phyloP scores from a whole-genome alignment of 2,329 filamentous ascomycete genomes.

The Talaromyces amestolkiae region DNA sequence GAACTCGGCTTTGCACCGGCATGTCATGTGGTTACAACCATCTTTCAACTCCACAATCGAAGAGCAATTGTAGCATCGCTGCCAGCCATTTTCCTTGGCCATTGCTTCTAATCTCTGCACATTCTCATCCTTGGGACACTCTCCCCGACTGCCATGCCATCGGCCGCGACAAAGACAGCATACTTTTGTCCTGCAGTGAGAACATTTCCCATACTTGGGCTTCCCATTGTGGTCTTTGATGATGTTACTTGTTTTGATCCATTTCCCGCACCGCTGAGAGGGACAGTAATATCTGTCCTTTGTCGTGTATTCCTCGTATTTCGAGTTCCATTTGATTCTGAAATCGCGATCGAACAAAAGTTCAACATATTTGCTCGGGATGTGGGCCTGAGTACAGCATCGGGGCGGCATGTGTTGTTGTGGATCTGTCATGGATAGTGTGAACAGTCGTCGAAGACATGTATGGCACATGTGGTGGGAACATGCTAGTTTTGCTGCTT shows the following conservation, averaged over 20 bases:
- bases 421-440: constrained; percentile 71
- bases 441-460: constrained; percentile 73
- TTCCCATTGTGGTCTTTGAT: constrained; percentile 53
- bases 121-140: constrained; percentile 61
- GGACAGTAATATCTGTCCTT: constrained; percentile 77
- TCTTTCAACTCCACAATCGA: constrained; percentile 75
- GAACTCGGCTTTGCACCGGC: constrained; percentile 78
- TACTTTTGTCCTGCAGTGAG: constrained; percentile 68
- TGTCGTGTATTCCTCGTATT: constrained; percentile 72
- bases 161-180: constrained; percentile 71
- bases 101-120: constrained; percentile 54
- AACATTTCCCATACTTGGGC: constrained; percentile 67
- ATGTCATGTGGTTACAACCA: constrained; percentile 86
- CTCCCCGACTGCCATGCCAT: constrained; percentile 61
- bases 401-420: constrained; percentile 76
- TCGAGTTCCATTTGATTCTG: constrained; percentile 77
- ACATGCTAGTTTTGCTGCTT: constrained; percentile 70
- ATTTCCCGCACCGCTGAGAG: constrained; percentile 67
- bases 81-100: constrained; percentile 70
- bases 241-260: constrained; percentile 73
- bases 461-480: constrained; percentile 76
- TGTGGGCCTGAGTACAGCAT: constrained; percentile 72
- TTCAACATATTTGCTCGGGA: constrained; percentile 73
- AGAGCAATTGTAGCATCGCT: constrained; percentile 74
- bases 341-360: constrained; percentile 69